Conservation (phyloP, 2,329 filamentous ascomycete species). For the Chrysosphaeria jannelii region DNA sequence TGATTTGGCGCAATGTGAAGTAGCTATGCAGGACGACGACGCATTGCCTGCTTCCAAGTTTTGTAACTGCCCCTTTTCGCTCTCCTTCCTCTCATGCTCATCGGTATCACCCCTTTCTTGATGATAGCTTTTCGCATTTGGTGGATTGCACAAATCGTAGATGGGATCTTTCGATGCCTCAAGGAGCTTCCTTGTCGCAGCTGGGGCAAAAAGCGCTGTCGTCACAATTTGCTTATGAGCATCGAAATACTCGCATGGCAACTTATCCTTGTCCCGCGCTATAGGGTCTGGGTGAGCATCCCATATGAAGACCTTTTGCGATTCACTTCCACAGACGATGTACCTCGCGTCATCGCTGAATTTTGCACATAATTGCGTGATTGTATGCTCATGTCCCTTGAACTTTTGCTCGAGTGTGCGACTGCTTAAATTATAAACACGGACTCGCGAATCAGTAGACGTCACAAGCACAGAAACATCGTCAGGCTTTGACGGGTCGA, state of each 20-base stretch:
- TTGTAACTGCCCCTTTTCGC: no score
- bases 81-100: slow-evolving; percentile 1
- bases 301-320: slow-evolving; percentile 78
- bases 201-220: slow-evolving; percentile 60
- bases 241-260: slow-evolving; percentile 67
- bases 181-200: slow-evolving; percentile 45
- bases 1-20: no score
- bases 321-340: slow-evolving; percentile 80
- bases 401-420: slow-evolving; percentile 71
- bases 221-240: slow-evolving; percentile 75
- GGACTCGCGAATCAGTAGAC: slow-evolving; percentile 78
- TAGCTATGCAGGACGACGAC: no score
- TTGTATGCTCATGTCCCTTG: slow-evolving; percentile 68
- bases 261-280: slow-evolving; percentile 44
- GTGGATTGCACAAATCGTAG: slow-evolving; percentile 91
- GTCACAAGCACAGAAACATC: slow-evolving; percentile 68
- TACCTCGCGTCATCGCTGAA: slow-evolving; percentile 71
- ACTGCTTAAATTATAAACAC: slow-evolving; percentile 67
- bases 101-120: no score
- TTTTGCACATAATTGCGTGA: slow-evolving; percentile 65
- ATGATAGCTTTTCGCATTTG: no score
- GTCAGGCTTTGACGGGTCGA: slow-evolving; percentile 12
- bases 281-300: slow-evolving; percentile 27
- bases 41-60: no score
- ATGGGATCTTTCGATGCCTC: slow-evolving; percentile 65